Evolutionary conservation across 768 basidiomycete genomes (phyloP).

Genomic region (Boletus vinaceobasis): DNA sequence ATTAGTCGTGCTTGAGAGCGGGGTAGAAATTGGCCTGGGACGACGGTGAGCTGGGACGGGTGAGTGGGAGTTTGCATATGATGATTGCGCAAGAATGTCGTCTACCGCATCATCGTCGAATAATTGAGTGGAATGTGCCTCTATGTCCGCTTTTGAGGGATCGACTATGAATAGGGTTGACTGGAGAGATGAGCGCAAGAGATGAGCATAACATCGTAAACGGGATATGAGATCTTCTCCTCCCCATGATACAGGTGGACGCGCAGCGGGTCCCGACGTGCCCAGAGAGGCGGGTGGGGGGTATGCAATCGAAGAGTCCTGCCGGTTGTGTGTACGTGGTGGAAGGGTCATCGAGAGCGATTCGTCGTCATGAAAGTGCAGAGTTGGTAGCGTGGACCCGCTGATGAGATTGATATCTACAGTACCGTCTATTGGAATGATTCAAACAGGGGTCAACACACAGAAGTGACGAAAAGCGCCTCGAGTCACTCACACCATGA

Average conservation of each 20-base stretch:
- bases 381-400: conserved; percentile 79
- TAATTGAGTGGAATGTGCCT: conserved; percentile 81
- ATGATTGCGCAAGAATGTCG: conserved; percentile 77
- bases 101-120: conserved; percentile 88
- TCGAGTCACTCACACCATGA: conserved; percentile 66
- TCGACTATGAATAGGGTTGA: conserved; percentile 87
- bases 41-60: conserved; percentile 82
- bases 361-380: conserved; percentile 97
- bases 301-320: conserved; percentile 49
- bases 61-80: conserved; percentile 72
- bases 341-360: conserved; percentile 69
- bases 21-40: conserved; percentile 57
- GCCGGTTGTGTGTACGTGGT: conserved; percentile 34
- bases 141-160: conserved; percentile 89
- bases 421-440: conserved; percentile 64
- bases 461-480: neutral
- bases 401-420: conserved; percentile 86
- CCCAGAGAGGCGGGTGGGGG: conserved; percentile 58
- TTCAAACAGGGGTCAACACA: neutral
- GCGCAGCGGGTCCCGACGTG: conserved; percentile 39
- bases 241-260: conserved; percentile 64
- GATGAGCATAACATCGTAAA: conserved; percentile 70
- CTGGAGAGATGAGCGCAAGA: conserved; percentile 84
- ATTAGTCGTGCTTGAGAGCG: conserved; percentile 36
- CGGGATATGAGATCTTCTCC: conserved; percentile 83